Conservation (phyloP, 1,284 basidiomycete species). For the Earliella scabrosa region DNA sequence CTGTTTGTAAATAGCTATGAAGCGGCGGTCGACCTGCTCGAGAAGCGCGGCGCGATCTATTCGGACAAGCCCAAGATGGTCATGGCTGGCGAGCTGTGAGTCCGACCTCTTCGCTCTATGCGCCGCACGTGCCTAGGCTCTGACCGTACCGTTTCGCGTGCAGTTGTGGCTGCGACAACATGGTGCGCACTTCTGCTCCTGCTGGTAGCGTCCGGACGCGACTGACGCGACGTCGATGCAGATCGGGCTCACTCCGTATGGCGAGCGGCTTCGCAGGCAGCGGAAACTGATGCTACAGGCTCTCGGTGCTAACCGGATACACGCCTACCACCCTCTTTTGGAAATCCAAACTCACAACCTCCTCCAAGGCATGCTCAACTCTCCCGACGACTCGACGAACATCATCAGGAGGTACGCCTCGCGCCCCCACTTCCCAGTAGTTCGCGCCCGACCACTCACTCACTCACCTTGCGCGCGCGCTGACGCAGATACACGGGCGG, state of each 20-base stretch:
- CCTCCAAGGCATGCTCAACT: constrained; percentile 35
- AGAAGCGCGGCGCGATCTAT: constrained; percentile 70
- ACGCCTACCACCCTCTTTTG: constrained; percentile 61
- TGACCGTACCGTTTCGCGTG: constrained; percentile 22
- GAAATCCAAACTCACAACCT: constrained; percentile 48
- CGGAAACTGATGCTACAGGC: constrained; percentile 68
- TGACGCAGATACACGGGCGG: constrained; percentile 65
- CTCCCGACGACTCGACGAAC: constrained; percentile 35
- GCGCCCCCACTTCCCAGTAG: too few relatives aligned
- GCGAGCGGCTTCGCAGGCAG: constrained; percentile 64
- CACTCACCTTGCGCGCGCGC: background rate
- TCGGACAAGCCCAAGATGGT: constrained; percentile 70
- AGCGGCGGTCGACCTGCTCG: constrained; percentile 63
- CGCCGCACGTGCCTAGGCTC: constrained; percentile 14
- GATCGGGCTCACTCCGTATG: constrained; percentile 72
- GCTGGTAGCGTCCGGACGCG: constrained; percentile 5
- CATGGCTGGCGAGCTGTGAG: constrained; percentile 62
- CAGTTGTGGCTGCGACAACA: constrained; percentile 70
- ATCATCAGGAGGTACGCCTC: constrained; percentile 33
- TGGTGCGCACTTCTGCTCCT: constrained; percentile 44
- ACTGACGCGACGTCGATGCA: constrained; percentile 26
- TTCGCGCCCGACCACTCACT: too few relatives aligned
- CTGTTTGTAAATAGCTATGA: constrained; percentile 67
- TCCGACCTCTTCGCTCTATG: constrained; percentile 9
- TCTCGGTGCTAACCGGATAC: constrained; percentile 54